Conservation (phyloP, 1,139 yeast genomes). For the Oligophagozyma castellii region DNA sequence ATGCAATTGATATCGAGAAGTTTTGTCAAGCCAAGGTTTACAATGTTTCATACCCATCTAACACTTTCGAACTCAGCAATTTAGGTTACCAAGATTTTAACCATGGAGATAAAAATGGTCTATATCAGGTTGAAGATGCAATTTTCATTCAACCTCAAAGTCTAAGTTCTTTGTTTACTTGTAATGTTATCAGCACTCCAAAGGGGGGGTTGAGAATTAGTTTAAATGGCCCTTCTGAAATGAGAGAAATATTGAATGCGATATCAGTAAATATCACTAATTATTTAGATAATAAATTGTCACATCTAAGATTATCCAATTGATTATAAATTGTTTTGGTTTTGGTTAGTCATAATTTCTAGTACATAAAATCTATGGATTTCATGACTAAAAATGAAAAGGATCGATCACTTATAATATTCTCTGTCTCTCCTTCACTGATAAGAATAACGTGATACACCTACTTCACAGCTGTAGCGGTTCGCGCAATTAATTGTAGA, state of each 20-base stretch:
- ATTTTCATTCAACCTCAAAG: slow-evolving; percentile 21
- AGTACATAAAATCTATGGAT: neutral
- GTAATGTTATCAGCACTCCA: slow-evolving; percentile 15
- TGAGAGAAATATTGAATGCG: neutral
- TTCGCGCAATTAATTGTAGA: slow-evolving; percentile 42
- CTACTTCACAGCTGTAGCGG: slow-evolving; percentile 35
- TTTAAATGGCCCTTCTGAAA: no score
- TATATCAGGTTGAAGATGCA: slow-evolving; percentile 14
- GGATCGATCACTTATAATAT: no score
- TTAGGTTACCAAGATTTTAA: slow-evolving; percentile 16
- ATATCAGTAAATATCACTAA: slow-evolving; percentile 31
- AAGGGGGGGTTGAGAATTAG: no score
- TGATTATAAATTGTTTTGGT: no score
- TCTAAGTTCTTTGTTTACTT: slow-evolving; percentile 12
- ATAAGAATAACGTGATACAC: no score
- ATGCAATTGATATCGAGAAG: slow-evolving; percentile 10
- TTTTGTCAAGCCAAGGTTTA: slow-evolving; percentile 11
- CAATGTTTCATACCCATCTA: slow-evolving; percentile 9
- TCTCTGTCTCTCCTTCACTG: no score
- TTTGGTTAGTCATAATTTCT: neutral
- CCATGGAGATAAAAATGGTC: slow-evolving; percentile 2
- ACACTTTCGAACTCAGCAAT: slow-evolving; percentile 22
- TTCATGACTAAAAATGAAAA: neutral
- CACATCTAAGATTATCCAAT: no score
- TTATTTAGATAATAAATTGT: no score